Percentiles rank a stretch among this genome's conserved stretches.
phyloP scores from a whole-genome alignment of 306 rosid genomes.

The Crataegus laevigata region DNA sequence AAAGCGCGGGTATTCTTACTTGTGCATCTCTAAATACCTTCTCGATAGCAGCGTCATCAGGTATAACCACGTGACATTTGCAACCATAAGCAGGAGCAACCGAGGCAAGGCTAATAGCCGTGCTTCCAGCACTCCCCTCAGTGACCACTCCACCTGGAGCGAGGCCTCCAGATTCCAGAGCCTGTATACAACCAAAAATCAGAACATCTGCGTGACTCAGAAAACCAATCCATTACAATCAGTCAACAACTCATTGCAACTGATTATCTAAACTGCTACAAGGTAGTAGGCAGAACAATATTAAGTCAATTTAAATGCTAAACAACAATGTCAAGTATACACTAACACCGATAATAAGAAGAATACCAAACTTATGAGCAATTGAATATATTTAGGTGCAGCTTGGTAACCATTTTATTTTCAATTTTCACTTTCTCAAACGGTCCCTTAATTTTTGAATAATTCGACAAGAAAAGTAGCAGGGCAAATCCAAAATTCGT shows the following conservation, averaged over 20 bases:
- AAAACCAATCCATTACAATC: background rate
- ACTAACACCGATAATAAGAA: background rate
- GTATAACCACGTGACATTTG: conserved; percentile 81
- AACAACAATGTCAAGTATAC: background rate
- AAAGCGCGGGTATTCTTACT: no score
- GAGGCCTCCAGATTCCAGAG: conserved; percentile 66
- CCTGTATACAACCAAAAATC: conserved; percentile 39
- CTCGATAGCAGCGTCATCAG: conserved; percentile 92
- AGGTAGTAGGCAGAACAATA: background rate
- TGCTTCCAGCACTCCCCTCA: conserved; percentile 95
- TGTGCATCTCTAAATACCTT: conserved; percentile 41
- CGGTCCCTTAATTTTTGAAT: background rate
- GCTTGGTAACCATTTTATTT: background rate
- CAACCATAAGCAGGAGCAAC: conserved; percentile 95
- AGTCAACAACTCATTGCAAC: background rate
- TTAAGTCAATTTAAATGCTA: background rate
- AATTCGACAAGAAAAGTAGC: background rate
- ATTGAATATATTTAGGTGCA: background rate
- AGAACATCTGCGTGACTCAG: background rate
- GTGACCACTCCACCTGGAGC: conserved; percentile 73
- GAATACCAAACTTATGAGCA: background rate
- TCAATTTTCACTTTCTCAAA: background rate
- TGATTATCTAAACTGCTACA: background rate
- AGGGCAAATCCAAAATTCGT: background rate
- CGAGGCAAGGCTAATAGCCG: conserved; percentile 87